Percentiles rank a stretch among this genome's conserved stretches.
Conservation (phyloP, 176 grass and related monocot species). For the Lolium rigidum region DNA sequence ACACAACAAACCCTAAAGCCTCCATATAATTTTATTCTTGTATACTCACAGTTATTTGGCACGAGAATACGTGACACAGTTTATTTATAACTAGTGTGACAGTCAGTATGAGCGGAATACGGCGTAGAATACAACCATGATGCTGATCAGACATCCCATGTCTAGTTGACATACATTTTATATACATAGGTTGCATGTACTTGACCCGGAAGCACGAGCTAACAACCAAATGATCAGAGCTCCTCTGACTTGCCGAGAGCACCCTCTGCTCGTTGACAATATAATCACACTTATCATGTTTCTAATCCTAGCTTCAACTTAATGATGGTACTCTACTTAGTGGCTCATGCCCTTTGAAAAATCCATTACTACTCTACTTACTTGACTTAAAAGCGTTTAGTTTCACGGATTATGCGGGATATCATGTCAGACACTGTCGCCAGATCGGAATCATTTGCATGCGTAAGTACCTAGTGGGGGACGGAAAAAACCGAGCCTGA, state of each 20-base stretch:
- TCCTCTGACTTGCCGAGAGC: background rate
- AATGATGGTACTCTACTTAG: background rate
- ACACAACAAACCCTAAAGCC: too few relatives aligned
- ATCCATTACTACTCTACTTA: background rate
- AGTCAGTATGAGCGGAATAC: background rate
- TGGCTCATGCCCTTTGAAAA: background rate
- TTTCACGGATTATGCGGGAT: slow-evolving; percentile 48
- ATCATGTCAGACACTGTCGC: slow-evolving; percentile 48
- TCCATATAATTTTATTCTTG: too few relatives aligned
- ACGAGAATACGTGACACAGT: background rate
- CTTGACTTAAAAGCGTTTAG: background rate
- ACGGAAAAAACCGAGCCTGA: background rate
- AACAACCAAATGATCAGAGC: background rate
- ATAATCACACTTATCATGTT: background rate
- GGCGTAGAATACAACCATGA: background rate
- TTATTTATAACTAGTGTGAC: background rate
- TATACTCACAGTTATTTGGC: background rate
- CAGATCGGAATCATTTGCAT: slow-evolving; percentile 23
- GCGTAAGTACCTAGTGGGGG: background rate
- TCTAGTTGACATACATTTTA: background rate
- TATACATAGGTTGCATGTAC: background rate
- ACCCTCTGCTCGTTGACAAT: slow-evolving; percentile 7
- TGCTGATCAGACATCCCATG: slow-evolving; percentile 14
- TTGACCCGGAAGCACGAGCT: background rate
- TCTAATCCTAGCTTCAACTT: background rate